phyloP scores from a whole-genome alignment of 768 basidiomycete genomes.

The Austroboletus eburneus region DNA sequence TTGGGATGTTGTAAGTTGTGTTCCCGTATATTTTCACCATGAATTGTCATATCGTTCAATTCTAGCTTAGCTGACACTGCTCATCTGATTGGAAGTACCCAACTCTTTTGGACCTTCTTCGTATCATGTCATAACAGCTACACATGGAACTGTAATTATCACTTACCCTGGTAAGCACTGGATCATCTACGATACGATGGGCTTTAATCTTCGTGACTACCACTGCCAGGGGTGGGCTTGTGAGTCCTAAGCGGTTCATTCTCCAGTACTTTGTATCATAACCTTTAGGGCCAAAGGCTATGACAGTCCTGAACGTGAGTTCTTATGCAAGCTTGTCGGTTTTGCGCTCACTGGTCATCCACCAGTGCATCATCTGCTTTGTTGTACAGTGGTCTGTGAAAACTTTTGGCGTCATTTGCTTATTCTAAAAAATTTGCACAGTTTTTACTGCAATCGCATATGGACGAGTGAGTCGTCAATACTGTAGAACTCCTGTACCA shows the following conservation, averaged over 20 bases:
- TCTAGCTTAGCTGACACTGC: conserved; percentile 4
- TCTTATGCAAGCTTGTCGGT: background rate
- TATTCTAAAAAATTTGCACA: background rate
- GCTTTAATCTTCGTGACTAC: background rate
- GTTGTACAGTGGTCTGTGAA: conserved; percentile 9
- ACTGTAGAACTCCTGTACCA: background rate
- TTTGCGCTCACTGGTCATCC: background rate
- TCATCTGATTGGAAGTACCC: conserved; percentile 4
- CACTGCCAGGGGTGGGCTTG: conserved; percentile 8
- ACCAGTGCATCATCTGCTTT: background rate
- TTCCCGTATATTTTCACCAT: background rate
- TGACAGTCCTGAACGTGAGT: conserved; percentile 4
- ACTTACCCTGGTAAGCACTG: conserved; percentile 5
- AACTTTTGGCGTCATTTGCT: background rate
- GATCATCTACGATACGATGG: background rate
- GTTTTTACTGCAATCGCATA: conserved; percentile 12
- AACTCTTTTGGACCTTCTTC: conserved; percentile 7
- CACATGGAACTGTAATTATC: background rate
- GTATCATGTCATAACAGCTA: background rate
- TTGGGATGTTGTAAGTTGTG: background rate
- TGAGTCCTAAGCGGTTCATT: background rate
- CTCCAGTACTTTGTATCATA: background rate
- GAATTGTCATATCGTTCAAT: background rate
- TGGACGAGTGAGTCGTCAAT: conserved; percentile 8
- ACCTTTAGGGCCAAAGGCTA: background rate